Conservation (phyloP, 2,329 filamentous ascomycete genomes). For the Stagonosporopsis cucurbitacearum region DNA sequence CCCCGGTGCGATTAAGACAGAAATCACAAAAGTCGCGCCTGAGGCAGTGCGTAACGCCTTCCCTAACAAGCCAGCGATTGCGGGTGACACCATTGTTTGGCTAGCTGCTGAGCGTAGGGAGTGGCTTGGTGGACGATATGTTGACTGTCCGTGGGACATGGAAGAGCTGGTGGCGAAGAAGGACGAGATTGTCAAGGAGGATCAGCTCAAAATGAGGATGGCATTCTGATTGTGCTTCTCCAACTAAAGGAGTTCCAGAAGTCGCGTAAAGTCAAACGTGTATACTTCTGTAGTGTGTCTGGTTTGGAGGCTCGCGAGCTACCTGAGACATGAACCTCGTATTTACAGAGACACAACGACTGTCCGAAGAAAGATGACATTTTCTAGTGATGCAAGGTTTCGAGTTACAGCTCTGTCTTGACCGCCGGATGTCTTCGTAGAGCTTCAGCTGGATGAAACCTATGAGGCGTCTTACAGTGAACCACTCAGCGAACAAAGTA, state of each 20-base stretch:
- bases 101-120: neutral
- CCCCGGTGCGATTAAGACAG: neutral
- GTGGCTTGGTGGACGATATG: neutral
- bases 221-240: neutral
- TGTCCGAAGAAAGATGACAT: too few relatives aligned
- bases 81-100: neutral
- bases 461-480: too few relatives aligned
- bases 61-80: neutral
- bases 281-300: neutral
- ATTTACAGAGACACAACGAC: too few relatives aligned
- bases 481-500: too few relatives aligned
- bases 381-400: too few relatives aligned
- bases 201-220: neutral
- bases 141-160: neutral
- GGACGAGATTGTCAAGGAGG: neutral
- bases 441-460: too few relatives aligned
- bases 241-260: neutral
- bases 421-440: too few relatives aligned
- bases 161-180: neutral
- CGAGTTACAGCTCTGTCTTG: too few relatives aligned
- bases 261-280: neutral
- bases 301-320: neutral
- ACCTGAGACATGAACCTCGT: neutral
- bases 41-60: neutral
- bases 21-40: neutral